Percentiles rank a stretch among this genome's conserved stretches.
These are phyloP conservation scores for Pisolithus marmoratus DNA, from an alignment of 768 basidiomycete genomes.

Conservation along the genomic window DNA sequence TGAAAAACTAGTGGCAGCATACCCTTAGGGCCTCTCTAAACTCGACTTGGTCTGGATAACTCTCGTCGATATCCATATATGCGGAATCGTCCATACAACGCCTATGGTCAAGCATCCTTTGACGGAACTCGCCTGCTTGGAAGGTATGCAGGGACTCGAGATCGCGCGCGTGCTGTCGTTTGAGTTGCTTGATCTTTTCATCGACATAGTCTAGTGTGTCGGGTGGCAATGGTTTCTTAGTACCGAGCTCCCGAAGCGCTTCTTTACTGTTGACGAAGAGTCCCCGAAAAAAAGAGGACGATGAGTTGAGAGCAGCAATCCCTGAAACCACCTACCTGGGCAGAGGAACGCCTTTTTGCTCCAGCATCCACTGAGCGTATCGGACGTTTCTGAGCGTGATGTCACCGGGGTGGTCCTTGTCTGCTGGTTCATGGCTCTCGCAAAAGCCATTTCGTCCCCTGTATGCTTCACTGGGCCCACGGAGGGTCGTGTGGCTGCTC, in stretches of 20 bases:
- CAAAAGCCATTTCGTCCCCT: slow-evolving; percentile 19
- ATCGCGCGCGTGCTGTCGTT: slow-evolving; percentile 23
- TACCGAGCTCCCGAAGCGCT: slow-evolving; percentile 17
- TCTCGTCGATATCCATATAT: slow-evolving; percentile 24
- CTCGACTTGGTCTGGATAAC: slow-evolving; percentile 18
- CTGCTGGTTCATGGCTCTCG: slow-evolving; percentile 9
- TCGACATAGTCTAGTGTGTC: slow-evolving; percentile 25
- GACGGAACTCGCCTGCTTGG: slow-evolving; percentile 26
- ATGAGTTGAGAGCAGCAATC: too few species aligned
- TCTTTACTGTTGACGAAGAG: slow-evolving; percentile 10
- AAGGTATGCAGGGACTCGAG: slow-evolving; percentile 25
- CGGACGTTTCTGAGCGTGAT: slow-evolving; percentile 27
- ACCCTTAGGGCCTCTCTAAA: slow-evolving; percentile 22
- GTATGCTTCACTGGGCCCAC: slow-evolving; percentile 9
- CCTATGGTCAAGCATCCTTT: slow-evolving; percentile 29
- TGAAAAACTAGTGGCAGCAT: not conserved
- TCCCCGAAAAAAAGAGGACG: too few species aligned
- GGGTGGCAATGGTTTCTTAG: not conserved
- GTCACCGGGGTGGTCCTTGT: slow-evolving; percentile 17
- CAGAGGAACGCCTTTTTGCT: slow-evolving; percentile 32
- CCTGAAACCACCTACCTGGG: slow-evolving; percentile 31
- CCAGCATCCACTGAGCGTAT: slow-evolving; percentile 35
- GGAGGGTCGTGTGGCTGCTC: slow-evolving; percentile 2
- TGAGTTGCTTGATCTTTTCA: slow-evolving; percentile 26
- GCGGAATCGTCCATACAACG: slow-evolving; percentile 18